Evolutionary conservation across 352 stramenopile genomes (phyloP).

Genomic region (Phytopythium cucurbitacearum): DNA sequence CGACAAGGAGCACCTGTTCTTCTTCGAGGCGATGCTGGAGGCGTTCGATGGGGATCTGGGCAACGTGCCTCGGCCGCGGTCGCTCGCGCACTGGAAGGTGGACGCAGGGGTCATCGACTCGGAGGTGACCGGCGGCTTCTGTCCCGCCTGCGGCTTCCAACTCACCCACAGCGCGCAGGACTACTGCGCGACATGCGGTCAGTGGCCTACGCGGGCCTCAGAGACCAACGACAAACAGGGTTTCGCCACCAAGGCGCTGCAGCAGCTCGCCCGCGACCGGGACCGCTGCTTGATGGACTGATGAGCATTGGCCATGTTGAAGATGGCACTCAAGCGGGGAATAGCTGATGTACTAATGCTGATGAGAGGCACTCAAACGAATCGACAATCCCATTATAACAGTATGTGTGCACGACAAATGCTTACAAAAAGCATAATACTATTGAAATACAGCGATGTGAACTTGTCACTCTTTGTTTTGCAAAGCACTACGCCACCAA

Average conservation of each 20-base stretch:
- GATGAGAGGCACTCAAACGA: no score
- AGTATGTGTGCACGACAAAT: no score
- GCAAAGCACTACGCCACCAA: no score
- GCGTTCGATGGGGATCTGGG: constrained; percentile 42
- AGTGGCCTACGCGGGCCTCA: constrained; percentile 55
- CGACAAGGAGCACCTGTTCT: constrained; percentile 67
- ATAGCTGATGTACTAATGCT: no score
- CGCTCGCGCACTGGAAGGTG: background rate
- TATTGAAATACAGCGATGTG: no score
- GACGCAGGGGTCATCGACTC: constrained; percentile 23
- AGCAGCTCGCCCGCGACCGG: constrained; percentile 21
- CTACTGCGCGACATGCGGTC: constrained; percentile 60
- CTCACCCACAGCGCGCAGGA: constrained; percentile 36
- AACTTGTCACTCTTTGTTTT: no score
- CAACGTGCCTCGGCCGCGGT: constrained; percentile 34
- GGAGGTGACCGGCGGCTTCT: constrained; percentile 40
- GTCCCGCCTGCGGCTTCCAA: constrained; percentile 38
- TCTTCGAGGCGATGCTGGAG: constrained; percentile 57
- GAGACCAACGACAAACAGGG: constrained; percentile 49
- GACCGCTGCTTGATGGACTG: no score
- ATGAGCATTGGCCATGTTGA: no score
- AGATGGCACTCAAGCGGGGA: no score
- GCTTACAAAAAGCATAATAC: no score
- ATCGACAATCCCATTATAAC: no score
- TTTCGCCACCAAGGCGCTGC: constrained; percentile 42